Evolutionary conservation across 2,329 filamentous ascomycete species (phyloP), one percentile per base, ranked within the genome.

Genomic region (Westerdykella sp.): DNA sequence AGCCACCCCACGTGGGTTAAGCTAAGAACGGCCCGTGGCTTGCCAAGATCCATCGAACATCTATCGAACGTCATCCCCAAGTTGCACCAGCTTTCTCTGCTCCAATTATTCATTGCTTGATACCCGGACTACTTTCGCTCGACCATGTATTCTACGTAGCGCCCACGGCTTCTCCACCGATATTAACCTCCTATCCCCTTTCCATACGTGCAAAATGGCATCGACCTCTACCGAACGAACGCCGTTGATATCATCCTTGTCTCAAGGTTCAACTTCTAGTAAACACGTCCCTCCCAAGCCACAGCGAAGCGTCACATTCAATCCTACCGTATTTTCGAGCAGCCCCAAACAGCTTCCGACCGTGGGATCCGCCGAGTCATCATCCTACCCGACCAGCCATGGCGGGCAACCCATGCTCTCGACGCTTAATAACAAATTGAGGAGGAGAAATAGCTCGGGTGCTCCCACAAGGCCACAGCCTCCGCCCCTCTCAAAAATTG

Each of bases 401-500:
- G 60, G 60, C 42, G 62, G 64, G 6, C 64, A 66, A 50, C 65
- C 65, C 2, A 65, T 67, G 62, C 79, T 95, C 18, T 82, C 88
- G 5, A 80, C 85, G 3, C 71, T 96, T 54, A 95, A 96, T 69
- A 91, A 76, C 76, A 95, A 90, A 69, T 75, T 96, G 37, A 83
- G 87, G 42, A 77, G 91, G 58, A 80, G 90, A 51, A 93, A 95
- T 60, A 95, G 87, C 67, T 84, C 88, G 57, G 84, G 87, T 41
- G 73, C 80, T 41, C 73, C 80, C 14, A 68, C 76, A 22, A 66
- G 68, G 34, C 63, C 64, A 30, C 67, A 73, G 3, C 43, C 55
- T 13, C 55, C 65, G n/a, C 66, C 70, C 1, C 68, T 59, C 9
- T 70, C 76, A 41, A 96, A 97, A 70, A 88, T 96, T 45, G 93